Base-by-base conservation (phyloP, 257 asterid species). In the Nyctanthes arbortristis region DNA sequence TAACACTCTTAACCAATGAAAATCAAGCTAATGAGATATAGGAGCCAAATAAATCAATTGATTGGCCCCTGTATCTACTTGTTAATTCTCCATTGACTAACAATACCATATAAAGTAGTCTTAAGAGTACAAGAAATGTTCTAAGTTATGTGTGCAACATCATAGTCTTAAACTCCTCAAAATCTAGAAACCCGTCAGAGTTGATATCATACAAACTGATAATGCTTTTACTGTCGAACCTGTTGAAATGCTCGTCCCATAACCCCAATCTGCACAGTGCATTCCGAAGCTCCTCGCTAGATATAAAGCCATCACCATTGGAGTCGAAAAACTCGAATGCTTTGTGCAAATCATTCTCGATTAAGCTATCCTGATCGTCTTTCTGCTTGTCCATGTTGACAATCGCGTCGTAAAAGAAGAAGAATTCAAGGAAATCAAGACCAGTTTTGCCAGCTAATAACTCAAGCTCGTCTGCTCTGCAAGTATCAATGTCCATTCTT, bases 141-240 rank as follows among this genome's bases (percentile, higher is more conserved):
- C n/a, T n/a, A n/a, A n/a, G n/a, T n/a, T n/a, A n/a, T n/a, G n/a
- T n/a, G n/a, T n/a, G n/a, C 64, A 73, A 40, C 92, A 88, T 85
- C 92, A 88, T 88, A 10, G 43, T 72, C 81, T 85, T 84, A 59
- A 88, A 84, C 81, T 86, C 95, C 65, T 86, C 87, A 31, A 82
- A 84, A 75, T 88, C 93, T 59, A 88, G 79, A 67, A 78, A 63
- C 1, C 93, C 96, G 75, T 88, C 93, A 0, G 78, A 77, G 72
- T 88, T 86, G 0, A 57, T 45, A 47, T 88, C 92, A 6, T 79
- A 88, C 12, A 60, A 78, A 0, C 68, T 70, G 63, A 87, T 87
- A 84, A 87, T 78, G 9, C 45, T 60, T 68, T 30, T 75, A 45
- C 90, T 82, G 67, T 87, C 88, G 34, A 0, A 3, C 24, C 59